Evolutionary conservation across 2,329 filamentous ascomycete genomes (phyloP).

Genomic region (Claviceps sp.): DNA sequence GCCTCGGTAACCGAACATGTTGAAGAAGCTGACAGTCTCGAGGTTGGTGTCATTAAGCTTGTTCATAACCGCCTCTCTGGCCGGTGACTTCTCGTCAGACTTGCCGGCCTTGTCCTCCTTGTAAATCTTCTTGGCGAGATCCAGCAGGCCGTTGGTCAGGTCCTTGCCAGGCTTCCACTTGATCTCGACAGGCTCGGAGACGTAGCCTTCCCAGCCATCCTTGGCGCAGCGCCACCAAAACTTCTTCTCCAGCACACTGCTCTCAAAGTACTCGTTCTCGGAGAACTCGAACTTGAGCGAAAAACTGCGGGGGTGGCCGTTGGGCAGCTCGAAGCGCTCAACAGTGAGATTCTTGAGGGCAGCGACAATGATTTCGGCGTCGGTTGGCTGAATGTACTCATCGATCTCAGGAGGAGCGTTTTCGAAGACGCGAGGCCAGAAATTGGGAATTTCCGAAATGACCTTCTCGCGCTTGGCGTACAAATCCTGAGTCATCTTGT

Average conservation of each 20-base stretch:
- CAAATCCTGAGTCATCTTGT: constrained; percentile 52
- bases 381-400: constrained; percentile 71
- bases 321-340: constrained; percentile 64
- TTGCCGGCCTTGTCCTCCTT: constrained; percentile 40
- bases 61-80: constrained; percentile 37
- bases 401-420: constrained; percentile 77
- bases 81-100: constrained; percentile 27
- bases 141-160: constrained; percentile 66
- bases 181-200: constrained; percentile 81
- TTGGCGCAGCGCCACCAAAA: constrained; percentile 69
- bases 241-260: constrained; percentile 73
- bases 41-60: constrained; percentile 48
- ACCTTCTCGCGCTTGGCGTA: constrained; percentile 64
- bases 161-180: constrained; percentile 74
- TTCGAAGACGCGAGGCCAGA: constrained; percentile 92
- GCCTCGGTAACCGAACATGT: constrained; percentile 73
- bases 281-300: constrained; percentile 65
- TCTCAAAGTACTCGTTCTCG: constrained; percentile 70
- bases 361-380: constrained; percentile 59
- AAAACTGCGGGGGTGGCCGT: constrained; percentile 70
- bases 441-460: constrained; percentile 63
- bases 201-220: constrained; percentile 60
- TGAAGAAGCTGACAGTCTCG: constrained; percentile 68
- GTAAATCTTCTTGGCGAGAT: constrained; percentile 56
- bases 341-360: constrained; percentile 58